Evolutionary conservation across 345 rosid genomes (phyloP).

Genomic region (Pugionium cornutum): DNA sequence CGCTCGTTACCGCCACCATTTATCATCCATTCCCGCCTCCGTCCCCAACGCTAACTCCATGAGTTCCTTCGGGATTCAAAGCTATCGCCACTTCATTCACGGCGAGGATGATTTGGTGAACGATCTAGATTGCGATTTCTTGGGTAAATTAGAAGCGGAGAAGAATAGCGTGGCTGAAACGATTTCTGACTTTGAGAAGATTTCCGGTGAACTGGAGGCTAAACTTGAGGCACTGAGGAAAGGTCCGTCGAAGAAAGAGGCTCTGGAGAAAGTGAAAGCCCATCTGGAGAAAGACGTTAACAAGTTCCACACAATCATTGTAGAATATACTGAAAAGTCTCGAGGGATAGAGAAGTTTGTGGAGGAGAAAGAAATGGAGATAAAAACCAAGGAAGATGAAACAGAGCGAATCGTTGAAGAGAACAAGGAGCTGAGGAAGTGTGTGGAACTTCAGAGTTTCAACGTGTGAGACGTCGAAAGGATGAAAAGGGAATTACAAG

Average conservation of each 20-base stretch:
- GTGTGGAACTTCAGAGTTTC: conserved; percentile 67
- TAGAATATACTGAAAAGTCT: conserved; percentile 45
- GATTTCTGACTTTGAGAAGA: conserved; percentile 43
- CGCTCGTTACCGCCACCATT: conserved; percentile 47
- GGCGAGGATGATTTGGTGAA: conserved; percentile 69
- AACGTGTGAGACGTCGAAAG: conserved; percentile 81
- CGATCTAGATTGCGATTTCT: conserved; percentile 55
- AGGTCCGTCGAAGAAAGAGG: conserved; percentile 64
- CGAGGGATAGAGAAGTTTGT: conserved; percentile 48
- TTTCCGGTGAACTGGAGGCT: conserved; percentile 45
- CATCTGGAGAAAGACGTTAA: conserved; percentile 67
- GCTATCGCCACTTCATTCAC: conserved; percentile 54
- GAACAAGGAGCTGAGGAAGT: conserved; percentile 73
- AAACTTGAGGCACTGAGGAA: conserved; percentile 48
- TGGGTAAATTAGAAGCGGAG: conserved; percentile 63
- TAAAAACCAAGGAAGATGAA: conserved; percentile 63
- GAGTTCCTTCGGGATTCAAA: conserved; percentile 45
- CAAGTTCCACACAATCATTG: conserved; percentile 64
- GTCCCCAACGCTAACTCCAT: conserved; percentile 51
- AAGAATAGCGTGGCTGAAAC: conserved; percentile 45
- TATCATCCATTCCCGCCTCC: conserved; percentile 32
- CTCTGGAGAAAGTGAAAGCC: conserved; percentile 54
- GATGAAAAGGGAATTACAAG: conserved; percentile 90
- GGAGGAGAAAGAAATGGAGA: conserved; percentile 63
- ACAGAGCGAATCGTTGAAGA: conserved; percentile 53